phyloP scores from a whole-genome alignment of 768 basidiomycete genomes.

The Heimioporus sp. region DNA sequence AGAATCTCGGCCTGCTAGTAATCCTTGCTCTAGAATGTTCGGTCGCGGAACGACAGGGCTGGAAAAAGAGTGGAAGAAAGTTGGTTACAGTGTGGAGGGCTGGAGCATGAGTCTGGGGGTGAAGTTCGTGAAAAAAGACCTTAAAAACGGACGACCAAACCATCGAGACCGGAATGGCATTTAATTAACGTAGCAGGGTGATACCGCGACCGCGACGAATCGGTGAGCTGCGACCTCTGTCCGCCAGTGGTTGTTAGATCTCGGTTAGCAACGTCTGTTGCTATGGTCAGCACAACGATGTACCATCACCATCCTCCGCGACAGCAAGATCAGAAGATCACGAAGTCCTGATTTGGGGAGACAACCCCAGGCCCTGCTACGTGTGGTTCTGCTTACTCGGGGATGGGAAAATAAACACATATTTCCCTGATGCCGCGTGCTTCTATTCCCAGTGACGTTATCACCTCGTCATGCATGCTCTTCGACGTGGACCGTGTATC shows the following conservation, averaged over 20 bases:
- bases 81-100: not conserved
- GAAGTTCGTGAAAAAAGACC: not conserved
- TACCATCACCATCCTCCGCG: not conserved
- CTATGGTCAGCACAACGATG: slow-evolving; percentile 2
- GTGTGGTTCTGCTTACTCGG: not conserved
- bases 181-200: slow-evolving; percentile 1
- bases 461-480: slow-evolving; percentile 41
- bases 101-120: slow-evolving; percentile 11
- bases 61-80: slow-evolving; percentile 3
- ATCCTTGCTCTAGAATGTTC: not conserved
- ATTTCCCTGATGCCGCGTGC: not conserved
- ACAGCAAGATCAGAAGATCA: not conserved
- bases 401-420: not conserved
- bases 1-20: not conserved
- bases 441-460: slow-evolving; percentile 13
- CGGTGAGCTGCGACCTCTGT: too few relatives aligned
- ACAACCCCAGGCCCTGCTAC: not conserved
- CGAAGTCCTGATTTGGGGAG: too few relatives aligned
- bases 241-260: not conserved
- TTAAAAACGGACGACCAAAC: slow-evolving; percentile 7
- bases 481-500: slow-evolving; percentile 40
- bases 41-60: not conserved
- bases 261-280: slow-evolving; percentile 10
- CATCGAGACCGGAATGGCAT: not conserved
- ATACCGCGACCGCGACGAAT: not conserved